phyloP scores from a whole-genome alignment of 768 basidiomycete genomes.

The Serendipita sp. region DNA sequence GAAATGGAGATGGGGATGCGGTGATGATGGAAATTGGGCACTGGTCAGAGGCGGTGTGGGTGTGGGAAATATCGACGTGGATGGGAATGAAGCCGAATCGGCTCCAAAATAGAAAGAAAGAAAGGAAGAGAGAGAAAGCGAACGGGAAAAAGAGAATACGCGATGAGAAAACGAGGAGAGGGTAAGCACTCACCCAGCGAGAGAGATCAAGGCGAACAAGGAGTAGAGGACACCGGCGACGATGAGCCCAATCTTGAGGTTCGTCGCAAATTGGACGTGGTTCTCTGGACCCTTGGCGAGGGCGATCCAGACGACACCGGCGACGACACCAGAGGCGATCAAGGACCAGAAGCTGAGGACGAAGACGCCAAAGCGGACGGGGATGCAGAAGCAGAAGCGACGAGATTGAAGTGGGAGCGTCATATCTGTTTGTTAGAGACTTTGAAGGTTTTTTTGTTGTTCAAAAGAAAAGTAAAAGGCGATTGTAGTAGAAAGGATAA shows the following conservation, averaged over 20 bases:
- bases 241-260: constrained; percentile 25
- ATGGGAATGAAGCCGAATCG: too few species aligned
- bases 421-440: background rate
- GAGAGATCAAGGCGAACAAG: constrained; percentile 34
- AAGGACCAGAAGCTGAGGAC: constrained; percentile 37
- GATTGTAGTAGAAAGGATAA: background rate
- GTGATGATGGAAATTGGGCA: too few species aligned
- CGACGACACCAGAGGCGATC: constrained; percentile 35
- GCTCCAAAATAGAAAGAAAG: too few species aligned
- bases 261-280: constrained; percentile 18
- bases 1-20: too few species aligned
- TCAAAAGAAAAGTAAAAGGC: background rate
- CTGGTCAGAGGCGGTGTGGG: too few species aligned
- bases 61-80: too few species aligned
- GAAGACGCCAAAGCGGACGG: constrained; percentile 44
- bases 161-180: background rate
- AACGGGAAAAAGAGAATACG: background rate
- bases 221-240: constrained; percentile 38
- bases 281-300: constrained; percentile 23
- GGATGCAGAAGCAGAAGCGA: constrained; percentile 44
- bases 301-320: constrained; percentile 46
- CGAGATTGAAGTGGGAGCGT: background rate
- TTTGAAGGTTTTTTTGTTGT: background rate
- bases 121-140: too few species aligned
- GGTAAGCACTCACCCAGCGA: constrained; percentile 32